Evolutionary conservation across 2,329 filamentous ascomycete species (phyloP).

Genomic region (Colletotrichum eleusines): DNA sequence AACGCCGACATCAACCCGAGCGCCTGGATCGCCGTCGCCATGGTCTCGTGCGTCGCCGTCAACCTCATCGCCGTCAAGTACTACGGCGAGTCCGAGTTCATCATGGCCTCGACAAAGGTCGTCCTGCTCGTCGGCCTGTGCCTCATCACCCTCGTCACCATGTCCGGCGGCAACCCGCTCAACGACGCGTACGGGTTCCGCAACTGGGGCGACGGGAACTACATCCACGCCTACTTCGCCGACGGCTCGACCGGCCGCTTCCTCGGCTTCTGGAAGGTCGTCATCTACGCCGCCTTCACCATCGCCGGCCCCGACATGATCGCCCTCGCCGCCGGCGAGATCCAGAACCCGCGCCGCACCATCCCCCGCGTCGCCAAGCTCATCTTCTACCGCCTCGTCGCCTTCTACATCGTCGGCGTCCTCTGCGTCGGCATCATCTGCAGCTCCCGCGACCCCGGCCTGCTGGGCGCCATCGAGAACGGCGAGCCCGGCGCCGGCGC

Average conservation of each 20-base stretch:
- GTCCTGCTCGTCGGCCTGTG: slow-evolving; percentile 66
- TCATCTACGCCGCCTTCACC: slow-evolving; percentile 78
- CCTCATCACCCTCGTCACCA: slow-evolving; percentile 74
- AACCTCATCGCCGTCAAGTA: slow-evolving; percentile 61
- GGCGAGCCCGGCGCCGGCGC: slow-evolving; percentile 63
- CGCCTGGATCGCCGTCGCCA: slow-evolving; percentile 62
- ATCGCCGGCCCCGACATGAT: slow-evolving; percentile 78
- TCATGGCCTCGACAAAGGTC: slow-evolving; percentile 70
- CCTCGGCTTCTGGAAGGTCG: slow-evolving; percentile 65
- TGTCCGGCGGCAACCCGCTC: slow-evolving; percentile 75
- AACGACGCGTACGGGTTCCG: slow-evolving; percentile 74
- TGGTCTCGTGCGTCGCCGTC: slow-evolving; percentile 59
- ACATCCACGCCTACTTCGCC: slow-evolving; percentile 51
- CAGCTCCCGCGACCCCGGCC: slow-evolving; percentile 66
- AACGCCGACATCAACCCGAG: slow-evolving; percentile 56
- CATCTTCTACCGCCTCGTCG: slow-evolving; percentile 78
- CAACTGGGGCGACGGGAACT: slow-evolving; percentile 58
- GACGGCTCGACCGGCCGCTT: slow-evolving; percentile 69
- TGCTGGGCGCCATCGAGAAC: slow-evolving; percentile 66
- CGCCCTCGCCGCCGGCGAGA: slow-evolving; percentile 66
- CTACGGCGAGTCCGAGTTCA: slow-evolving; percentile 59
- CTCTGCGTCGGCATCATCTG: slow-evolving; percentile 70
- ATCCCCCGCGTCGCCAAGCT: slow-evolving; percentile 79
- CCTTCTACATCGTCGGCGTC: slow-evolving; percentile 78
- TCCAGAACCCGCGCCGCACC: slow-evolving; percentile 72